These are phyloP conservation scores for Adansonia madagascariensis DNA, from an alignment of 441 rosid species.

Conservation along the genomic window DNA sequence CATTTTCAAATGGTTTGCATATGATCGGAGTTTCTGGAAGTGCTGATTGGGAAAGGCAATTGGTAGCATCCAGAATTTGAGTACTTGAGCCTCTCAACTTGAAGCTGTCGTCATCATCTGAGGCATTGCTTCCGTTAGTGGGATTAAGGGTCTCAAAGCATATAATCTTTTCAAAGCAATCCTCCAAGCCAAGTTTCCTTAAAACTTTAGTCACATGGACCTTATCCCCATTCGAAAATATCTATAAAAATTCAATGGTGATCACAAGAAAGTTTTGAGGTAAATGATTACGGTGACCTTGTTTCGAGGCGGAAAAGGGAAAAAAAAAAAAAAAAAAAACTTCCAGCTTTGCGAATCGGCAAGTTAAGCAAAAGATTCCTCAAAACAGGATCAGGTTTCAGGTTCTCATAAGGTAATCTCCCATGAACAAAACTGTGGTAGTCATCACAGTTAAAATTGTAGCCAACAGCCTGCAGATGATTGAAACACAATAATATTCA, in stretches of 20 bases:
- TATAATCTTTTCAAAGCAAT: slow-evolving; percentile 63
- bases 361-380: slow-evolving; percentile 53
- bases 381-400: slow-evolving; percentile 63
- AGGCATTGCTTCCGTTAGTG: not conserved
- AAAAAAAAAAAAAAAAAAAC: not conserved
- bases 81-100: not conserved
- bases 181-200: slow-evolving; percentile 58
- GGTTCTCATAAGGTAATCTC: slow-evolving; percentile 58
- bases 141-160: slow-evolving; percentile 62
- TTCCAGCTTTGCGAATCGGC: slow-evolving; percentile 59
- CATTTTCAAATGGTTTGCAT: slow-evolving; percentile 61
- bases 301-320: slow-evolving; percentile 18
- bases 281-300: slow-evolving; percentile 20
- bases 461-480: slow-evolving; percentile 58
- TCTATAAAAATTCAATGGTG: slow-evolving; percentile 30
- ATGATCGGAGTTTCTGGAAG: slow-evolving; percentile 47
- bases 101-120: slow-evolving; percentile 15
- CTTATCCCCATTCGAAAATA: slow-evolving; percentile 64
- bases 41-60: not conserved
- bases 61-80: slow-evolving; percentile 26
- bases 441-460: slow-evolving; percentile 57
- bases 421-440: slow-evolving; percentile 64
- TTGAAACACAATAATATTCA: not conserved
- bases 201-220: slow-evolving; percentile 54
- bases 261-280: not conserved